Evolutionary conservation across 306 rosid genomes (phyloP).

Genomic region (Quercus gilva): DNA sequence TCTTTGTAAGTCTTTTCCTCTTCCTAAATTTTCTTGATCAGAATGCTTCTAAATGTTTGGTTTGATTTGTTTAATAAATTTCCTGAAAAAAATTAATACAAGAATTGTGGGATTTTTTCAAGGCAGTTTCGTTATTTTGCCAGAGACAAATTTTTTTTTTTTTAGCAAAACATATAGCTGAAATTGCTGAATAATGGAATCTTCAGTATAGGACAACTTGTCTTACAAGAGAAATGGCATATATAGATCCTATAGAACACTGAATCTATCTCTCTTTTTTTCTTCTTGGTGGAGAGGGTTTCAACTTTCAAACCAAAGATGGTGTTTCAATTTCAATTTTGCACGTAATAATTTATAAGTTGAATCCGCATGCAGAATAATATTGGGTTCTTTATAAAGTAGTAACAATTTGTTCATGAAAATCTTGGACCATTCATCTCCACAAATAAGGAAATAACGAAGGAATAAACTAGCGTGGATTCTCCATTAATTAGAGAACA

Average conservation of each 20-base stretch:
- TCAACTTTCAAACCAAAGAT: too few species aligned
- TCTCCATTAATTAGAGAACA: neutral
- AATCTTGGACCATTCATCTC: neutral
- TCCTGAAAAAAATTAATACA: neutral
- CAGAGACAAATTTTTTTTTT: too few species aligned
- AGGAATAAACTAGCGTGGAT: conserved; percentile 2
- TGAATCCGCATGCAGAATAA: too few species aligned
- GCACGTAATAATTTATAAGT: too few species aligned
- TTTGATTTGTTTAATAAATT: neutral
- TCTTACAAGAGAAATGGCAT: too few species aligned
- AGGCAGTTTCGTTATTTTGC: neutral
- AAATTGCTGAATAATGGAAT: too few species aligned
- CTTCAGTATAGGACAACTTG: too few species aligned
- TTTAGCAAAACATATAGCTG: too few species aligned
- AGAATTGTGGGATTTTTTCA: neutral
- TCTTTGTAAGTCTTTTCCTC: neutral
- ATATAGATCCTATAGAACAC: too few species aligned
- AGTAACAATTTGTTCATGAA: neutral
- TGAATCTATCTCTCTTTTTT: too few species aligned
- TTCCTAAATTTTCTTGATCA: neutral
- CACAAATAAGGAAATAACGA: neutral
- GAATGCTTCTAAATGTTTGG: neutral
- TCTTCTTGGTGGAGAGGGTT: too few species aligned
- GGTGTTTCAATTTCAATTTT: too few species aligned
- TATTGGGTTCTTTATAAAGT: neutral